Evolutionary conservation across 352 stramenopile species (phyloP), one percentile per base, ranked within the genome.

Genomic region (Aphanomyces astaci): DNA sequence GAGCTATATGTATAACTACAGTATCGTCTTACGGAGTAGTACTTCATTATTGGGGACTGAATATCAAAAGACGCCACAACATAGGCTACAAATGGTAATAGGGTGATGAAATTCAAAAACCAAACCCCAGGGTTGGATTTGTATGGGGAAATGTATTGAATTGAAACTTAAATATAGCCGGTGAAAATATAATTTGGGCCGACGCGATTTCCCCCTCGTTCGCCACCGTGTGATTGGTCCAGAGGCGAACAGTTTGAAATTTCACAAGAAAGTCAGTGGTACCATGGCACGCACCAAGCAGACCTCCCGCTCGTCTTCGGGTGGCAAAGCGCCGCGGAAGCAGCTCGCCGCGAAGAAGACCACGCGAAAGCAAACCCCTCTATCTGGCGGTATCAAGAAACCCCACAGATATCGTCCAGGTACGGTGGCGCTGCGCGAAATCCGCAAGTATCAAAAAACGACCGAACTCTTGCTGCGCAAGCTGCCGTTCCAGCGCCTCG

Each of bases 201-300:
- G n/a, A n/a, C 15, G 36, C 36, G 15, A 15, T 43, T 53, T 59
- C 30, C 51, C 51, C 51, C 51, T 39, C 51, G 1, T 22, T 59
- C 30, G 22, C 30, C 1, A 32, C 51, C 30, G 11, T 36, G 4
- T 59, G 51, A 59, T 59, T 59, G 51, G 51, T 25, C 30, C 25
- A 39, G 7, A 40, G 51, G 4, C 11, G 22, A 5, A 2, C 30
- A 9, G 7, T 27, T 59, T 59, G 22, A 30, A 59, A 59, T 59
- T 59, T 36, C 51, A 32, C 45, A 25, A 59, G 30, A 59, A 32
- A 59, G 51, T 59, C 51, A 59, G 51, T 59, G 22, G 24, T 49
- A 79, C 30, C 28, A 96, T 98, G 90, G 93, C 95, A 59, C 89
- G 94, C 82, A 98, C 94, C 73, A 98, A 98, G 81, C 92, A 98